phyloP scores from a whole-genome alignment of 108 stramenopile genomes.

The Heterococcus sp. region DNA sequence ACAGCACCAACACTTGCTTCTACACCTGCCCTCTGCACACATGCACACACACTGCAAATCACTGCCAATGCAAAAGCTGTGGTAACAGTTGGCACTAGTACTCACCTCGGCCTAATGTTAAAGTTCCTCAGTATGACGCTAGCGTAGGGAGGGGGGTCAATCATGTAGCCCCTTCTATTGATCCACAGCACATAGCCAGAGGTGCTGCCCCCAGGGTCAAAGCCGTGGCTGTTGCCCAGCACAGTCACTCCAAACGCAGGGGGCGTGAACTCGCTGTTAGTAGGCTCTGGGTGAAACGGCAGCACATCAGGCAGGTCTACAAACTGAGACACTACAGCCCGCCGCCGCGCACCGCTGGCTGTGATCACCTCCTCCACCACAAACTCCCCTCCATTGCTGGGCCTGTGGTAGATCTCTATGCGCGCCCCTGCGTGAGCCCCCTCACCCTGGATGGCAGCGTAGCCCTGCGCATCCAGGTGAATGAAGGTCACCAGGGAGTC shows the following conservation, averaged over 20 bases:
- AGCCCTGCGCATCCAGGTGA: slow-evolving; percentile 66
- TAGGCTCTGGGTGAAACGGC: not conserved
- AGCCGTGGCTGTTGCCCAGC: slow-evolving; percentile 86
- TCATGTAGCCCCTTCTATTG: slow-evolving; percentile 88
- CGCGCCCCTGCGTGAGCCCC: slow-evolving; percentile 3
- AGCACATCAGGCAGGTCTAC: not conserved
- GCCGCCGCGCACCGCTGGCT: not conserved
- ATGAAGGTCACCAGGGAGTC: slow-evolving; percentile 74
- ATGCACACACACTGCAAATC: not conserved
- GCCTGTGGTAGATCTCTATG: slow-evolving; percentile 1
- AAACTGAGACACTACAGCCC: not conserved
- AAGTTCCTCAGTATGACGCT: slow-evolving; percentile 17
- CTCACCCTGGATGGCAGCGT: slow-evolving; percentile 1
- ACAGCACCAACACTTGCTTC: not conserved
- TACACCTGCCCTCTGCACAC: not conserved
- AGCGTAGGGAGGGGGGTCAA: slow-evolving; percentile 80
- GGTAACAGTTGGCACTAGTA: not conserved
- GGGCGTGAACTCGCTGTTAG: slow-evolving; percentile 64
- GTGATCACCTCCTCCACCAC: not conserved
- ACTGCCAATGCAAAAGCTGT: not conserved
- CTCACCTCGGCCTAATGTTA: slow-evolving; percentile 19
- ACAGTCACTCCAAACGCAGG: slow-evolving; percentile 89
- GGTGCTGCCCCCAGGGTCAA: slow-evolving; percentile 78
- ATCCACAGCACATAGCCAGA: slow-evolving; percentile 92
- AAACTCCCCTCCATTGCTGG: slow-evolving; percentile 1